Evolutionary conservation across 1,284 basidiomycete genomes (phyloP).

Genomic region (Ceratobasidium theobromae): DNA sequence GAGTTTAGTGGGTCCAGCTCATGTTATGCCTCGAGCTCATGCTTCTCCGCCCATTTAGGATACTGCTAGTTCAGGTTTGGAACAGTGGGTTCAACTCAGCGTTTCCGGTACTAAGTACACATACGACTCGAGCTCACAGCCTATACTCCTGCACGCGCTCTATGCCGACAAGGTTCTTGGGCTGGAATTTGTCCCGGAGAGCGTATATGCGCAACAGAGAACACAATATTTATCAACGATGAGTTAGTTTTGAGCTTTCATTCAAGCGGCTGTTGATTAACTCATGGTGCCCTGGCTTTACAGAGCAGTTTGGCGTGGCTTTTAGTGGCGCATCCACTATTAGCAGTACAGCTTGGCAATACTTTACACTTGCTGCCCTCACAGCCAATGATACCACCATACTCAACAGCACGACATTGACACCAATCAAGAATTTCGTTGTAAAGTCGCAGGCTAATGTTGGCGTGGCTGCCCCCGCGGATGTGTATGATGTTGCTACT

Average conservation of each 20-base stretch:
- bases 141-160: slow-evolving; percentile 4
- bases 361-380: slow-evolving; percentile 16
- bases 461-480: slow-evolving; percentile 1
- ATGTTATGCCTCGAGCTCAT: not conserved
- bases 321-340: not conserved
- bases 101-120: slow-evolving; percentile 13
- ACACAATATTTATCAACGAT: slow-evolving; percentile 7
- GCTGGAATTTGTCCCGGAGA: slow-evolving; percentile 19
- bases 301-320: slow-evolving; percentile 16
- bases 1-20: not conserved
- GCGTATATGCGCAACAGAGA: slow-evolving; percentile 6
- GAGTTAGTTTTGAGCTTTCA: not conserved
- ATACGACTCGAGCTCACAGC: not conserved
- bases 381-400: not conserved
- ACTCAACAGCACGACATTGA: not conserved
- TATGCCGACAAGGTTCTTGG: slow-evolving; percentile 21
- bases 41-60: not conserved
- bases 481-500: slow-evolving; percentile 15
- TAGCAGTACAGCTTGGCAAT: slow-evolving; percentile 9
- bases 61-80: not conserved
- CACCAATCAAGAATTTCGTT: slow-evolving; percentile 6
- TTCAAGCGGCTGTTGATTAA: not conserved
- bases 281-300: not conserved
- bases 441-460: not conserved
- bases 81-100: slow-evolving; percentile 18